Percentiles rank a stretch among this genome's conserved stretches.
Conservation (phyloP, 2,329 filamentous ascomycete genomes). For the Penicillium sp. region DNA sequence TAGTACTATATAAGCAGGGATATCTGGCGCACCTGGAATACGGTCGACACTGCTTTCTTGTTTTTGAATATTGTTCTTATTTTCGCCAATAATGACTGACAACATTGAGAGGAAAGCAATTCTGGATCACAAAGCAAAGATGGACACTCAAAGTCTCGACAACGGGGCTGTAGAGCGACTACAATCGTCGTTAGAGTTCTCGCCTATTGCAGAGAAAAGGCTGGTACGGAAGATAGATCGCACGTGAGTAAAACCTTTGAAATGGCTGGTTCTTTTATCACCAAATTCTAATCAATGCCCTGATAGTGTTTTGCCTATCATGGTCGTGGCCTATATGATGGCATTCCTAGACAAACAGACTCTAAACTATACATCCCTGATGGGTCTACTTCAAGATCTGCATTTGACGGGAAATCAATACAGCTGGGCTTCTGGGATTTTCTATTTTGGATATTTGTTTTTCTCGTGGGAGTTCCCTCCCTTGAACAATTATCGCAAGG, state of each 20-base stretch:
- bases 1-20: not conserved
- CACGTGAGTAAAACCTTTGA: slow-evolving; percentile 13
- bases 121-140: not conserved
- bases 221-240: slow-evolving; percentile 29
- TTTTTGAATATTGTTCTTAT: not conserved
- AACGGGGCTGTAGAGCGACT: slow-evolving; percentile 18
- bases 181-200: slow-evolving; percentile 15
- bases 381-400: slow-evolving; percentile 38
- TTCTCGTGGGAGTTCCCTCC: slow-evolving; percentile 26
- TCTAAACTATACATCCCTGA: slow-evolving; percentile 37
- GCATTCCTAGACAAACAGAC: slow-evolving; percentile 44
- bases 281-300: not conserved
- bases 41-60: not conserved
- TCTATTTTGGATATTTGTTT: slow-evolving; percentile 34
- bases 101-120: not conserved
- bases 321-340: slow-evolving; percentile 34
- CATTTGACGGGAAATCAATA: slow-evolving; percentile 30
- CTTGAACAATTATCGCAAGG: not conserved
- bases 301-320: slow-evolving; percentile 29
- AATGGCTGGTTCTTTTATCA: too few relatives aligned
- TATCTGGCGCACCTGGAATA: not conserved
- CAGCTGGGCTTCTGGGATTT: slow-evolving; percentile 28
- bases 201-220: slow-evolving; percentile 21
- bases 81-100: not conserved
- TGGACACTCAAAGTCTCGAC: slow-evolving; percentile 11